Percentiles rank a stretch among this genome's conserved stretches.
Conservation (phyloP, 306 rosid species). For the Fragaria vesca region DNA sequence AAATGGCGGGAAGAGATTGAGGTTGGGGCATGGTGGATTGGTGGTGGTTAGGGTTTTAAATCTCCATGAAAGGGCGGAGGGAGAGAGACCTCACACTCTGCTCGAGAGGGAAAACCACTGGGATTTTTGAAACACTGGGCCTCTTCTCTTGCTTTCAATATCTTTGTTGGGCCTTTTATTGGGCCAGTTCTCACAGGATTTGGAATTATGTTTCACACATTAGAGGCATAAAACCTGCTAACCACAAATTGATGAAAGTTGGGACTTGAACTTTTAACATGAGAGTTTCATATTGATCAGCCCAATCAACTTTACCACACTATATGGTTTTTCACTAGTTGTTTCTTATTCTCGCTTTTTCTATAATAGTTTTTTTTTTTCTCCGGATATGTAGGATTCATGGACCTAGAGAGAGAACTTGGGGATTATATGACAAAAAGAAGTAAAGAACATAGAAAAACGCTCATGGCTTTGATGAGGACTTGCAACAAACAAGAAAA, state of each 20-base stretch:
- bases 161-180: not conserved
- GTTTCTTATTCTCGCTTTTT: no score
- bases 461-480: not conserved
- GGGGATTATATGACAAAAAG: no score
- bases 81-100: not conserved
- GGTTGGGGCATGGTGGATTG: not conserved
- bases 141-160: constrained; percentile 20
- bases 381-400: no score
- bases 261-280: no score
- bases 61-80: not conserved
- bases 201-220: no score
- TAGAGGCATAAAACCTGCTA: no score
- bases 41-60: constrained; percentile 13
- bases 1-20: constrained; percentile 15
- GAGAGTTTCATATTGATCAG: no score
- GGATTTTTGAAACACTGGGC: constrained; percentile 26
- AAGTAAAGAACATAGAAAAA: not conserved
- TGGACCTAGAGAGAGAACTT: no score
- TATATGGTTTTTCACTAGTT: no score
- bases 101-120: constrained; percentile 3
- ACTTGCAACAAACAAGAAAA: not conserved
- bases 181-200: not conserved
- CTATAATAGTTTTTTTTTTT: no score
- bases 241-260: no score
- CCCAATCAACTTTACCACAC: no score